Base-by-base conservation (phyloP, 257 asterid species). In the Jacaranda copaia region DNA sequence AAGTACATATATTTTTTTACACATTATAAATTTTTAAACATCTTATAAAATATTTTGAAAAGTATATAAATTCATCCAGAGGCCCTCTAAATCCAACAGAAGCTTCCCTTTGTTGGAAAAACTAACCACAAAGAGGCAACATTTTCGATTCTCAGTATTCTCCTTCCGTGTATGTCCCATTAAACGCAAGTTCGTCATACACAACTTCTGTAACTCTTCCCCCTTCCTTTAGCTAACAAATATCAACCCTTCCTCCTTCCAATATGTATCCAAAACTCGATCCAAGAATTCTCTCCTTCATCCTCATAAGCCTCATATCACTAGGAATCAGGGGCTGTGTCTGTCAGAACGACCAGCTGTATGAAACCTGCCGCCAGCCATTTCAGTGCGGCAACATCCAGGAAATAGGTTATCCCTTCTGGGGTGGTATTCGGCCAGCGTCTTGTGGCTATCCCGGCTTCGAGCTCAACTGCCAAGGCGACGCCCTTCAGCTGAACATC, bases 361-460 rank as follows among this genome's bases (percentile, higher is more conserved):
- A 80, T 13, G 32, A 3, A 19, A 0, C 16, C 70, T 88, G 97
- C 52, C 15, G 70, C 0, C 66, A 68, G 77, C 32, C 58, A 0
- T 68, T 75, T 40, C 8, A 3, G 6, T 92, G 97, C 10, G 87
- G 88, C 1, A 0, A 14, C 43, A 6, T 77, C 0, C 0, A 1
- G 3, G 39, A 13, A 4, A 53, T 89, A 2, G 1, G 18, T 0
- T 91, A 89, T 42, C 97, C 97, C 7, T 93, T 91, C 87, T 87
- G 76, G 58, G 91, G 90, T 8, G 89, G 70, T 5, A 8, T 0
- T 4, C 83, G 90, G 8, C 81, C 88, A 0, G 3, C 5, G 0
- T 36, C 43, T 9, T 93, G 98, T 48, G 96, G 98, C n/a, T 53
- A 77, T 25, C 91, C 91, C 0, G 91, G 92, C 5, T 91, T 88